These are phyloP conservation scores for Cyclostephanos invisitatus DNA, from an alignment of 108 stramenopile genomes.

Conservation along the genomic window DNA sequence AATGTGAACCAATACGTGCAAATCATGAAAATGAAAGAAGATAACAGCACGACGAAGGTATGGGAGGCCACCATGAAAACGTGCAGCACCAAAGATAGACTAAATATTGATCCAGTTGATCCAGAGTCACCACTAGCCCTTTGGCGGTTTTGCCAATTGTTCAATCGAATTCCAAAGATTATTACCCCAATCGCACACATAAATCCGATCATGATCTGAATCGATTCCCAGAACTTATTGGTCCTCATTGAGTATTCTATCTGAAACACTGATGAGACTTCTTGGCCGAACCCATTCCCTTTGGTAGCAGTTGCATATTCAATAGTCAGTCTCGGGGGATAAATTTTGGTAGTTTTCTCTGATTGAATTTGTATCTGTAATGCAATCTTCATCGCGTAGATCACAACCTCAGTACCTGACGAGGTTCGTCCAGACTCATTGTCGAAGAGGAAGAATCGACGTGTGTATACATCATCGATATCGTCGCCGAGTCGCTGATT, in stretches of 20 bases:
- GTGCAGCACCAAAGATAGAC: conserved; percentile 45
- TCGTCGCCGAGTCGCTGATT: conserved; percentile 48
- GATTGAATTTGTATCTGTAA: conserved; percentile 47
- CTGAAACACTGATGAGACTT: conserved; percentile 41
- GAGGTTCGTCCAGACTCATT: conserved; percentile 41
- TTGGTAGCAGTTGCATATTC: conserved; percentile 57
- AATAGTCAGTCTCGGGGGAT: conserved; percentile 62
- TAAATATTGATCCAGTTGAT: conserved; percentile 23
- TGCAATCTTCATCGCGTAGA: conserved; percentile 59
- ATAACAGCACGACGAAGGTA: conserved; percentile 54
- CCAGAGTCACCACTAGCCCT: conserved; percentile 16
- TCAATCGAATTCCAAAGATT: conserved; percentile 42
- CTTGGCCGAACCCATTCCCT: conserved; percentile 9
- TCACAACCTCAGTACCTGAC: conserved; percentile 54
- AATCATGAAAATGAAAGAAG: conserved; percentile 49
- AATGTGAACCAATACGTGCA: conserved; percentile 71
- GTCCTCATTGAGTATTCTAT: conserved; percentile 68
- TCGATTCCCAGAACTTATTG: conserved; percentile 50
- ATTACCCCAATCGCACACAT: conserved; percentile 46
- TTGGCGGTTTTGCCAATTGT: conserved; percentile 58
- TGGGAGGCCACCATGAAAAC: conserved; percentile 47
- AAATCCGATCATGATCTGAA: conserved; percentile 61
- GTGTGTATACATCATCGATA: conserved; percentile 58
- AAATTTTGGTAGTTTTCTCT: conserved; percentile 48
- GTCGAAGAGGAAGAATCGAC: conserved; percentile 82